Percentiles rank a stretch among this genome's conserved stretches.
Conservation (phyloP, 164 flowering plant species). For the Piper betle region DNA sequence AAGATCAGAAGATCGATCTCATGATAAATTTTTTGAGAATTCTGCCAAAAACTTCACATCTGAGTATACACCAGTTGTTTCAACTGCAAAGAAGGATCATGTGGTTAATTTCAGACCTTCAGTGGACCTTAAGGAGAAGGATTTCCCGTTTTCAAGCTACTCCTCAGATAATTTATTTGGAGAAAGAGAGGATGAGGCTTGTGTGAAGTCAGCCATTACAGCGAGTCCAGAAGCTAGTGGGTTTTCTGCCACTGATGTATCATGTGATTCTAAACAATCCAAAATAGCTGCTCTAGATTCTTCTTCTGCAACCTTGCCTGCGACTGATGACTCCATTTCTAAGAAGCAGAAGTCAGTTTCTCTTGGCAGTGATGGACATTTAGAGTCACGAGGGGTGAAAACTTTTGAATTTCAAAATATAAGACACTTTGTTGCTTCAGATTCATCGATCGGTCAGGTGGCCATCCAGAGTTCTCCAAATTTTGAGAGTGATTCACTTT, state of each 20-base stretch:
- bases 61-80: conserved; percentile 5
- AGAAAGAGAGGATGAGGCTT: conserved; percentile 27
- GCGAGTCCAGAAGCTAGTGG: not conserved
- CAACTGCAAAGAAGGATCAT: conserved; percentile 10
- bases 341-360: conserved; percentile 13
- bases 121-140: conserved; percentile 13
- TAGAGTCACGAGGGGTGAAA: conserved; percentile 7
- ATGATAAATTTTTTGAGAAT: conserved; percentile 8
- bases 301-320: conserved; percentile 17
- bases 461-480: not conserved
- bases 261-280: conserved; percentile 4
- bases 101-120: conserved; percentile 15
- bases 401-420: conserved; percentile 11
- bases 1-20: conserved; percentile 9
- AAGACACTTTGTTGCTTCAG: not conserved
- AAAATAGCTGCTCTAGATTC: conserved; percentile 9
- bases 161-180: conserved; percentile 9
- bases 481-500: conserved; percentile 18
- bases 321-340: conserved; percentile 13
- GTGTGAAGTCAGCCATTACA: conserved; percentile 1
- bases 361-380: conserved; percentile 9
- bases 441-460: not conserved
- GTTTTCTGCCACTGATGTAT: conserved; percentile 6
- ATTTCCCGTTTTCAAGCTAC: conserved; percentile 21
- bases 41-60: conserved; percentile 8